phyloP scores from a whole-genome alignment of 2,329 filamentous ascomycete species.

The Chalaropsis ovoidea region DNA sequence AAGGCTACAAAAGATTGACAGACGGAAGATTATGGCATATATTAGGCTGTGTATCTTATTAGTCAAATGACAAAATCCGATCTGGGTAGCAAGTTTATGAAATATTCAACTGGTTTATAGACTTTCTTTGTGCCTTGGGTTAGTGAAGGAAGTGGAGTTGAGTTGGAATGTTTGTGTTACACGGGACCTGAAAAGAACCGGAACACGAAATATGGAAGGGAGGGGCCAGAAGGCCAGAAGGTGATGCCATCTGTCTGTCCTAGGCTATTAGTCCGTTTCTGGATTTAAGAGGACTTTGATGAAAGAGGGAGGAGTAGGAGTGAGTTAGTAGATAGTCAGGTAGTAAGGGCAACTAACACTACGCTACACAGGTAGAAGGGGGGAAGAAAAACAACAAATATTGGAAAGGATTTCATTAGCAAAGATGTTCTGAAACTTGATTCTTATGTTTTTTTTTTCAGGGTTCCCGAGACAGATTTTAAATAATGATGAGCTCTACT shows the following conservation, averaged over 20 bases:
- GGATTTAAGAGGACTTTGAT: neutral
- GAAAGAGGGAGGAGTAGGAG: neutral
- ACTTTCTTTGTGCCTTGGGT: neutral
- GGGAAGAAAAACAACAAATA: neutral
- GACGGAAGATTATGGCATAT: constrained; percentile 19
- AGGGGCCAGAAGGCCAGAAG: neutral
- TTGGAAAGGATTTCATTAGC: neutral
- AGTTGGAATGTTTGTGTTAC: neutral
- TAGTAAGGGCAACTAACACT: neutral
- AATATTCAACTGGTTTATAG: neutral
- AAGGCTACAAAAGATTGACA: constrained; percentile 11
- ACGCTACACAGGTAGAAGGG: neutral
- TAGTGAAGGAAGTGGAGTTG: neutral
- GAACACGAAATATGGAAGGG: neutral
- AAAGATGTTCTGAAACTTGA: neutral
- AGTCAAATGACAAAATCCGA: constrained; percentile 16
- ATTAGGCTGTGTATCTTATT: constrained; percentile 18
- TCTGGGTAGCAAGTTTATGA: constrained; percentile 11
- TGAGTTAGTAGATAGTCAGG: neutral
- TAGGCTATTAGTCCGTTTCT: neutral
- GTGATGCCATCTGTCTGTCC: too few relatives aligned
- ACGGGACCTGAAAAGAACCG: neutral
- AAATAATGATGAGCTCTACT: neutral
- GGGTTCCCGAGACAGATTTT: neutral
- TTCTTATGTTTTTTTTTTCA: neutral